Percentiles rank a stretch among this genome's conserved stretches.
Conservation (phyloP, 805 yeast genomes). For the Sugiyamaella qingdaonensis region DNA sequence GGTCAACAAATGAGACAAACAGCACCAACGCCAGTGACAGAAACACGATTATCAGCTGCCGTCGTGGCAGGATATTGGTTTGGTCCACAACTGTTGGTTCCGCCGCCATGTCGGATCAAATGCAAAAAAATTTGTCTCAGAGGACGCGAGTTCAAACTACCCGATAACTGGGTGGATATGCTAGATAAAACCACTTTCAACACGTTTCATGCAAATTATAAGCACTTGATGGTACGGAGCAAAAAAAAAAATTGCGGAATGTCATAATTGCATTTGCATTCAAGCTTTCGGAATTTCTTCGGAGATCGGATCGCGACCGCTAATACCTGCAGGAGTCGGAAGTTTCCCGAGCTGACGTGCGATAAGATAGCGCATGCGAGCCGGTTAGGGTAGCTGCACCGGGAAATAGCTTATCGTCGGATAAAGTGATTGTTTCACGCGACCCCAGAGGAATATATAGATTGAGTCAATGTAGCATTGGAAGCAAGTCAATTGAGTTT, state of each 20-base stretch:
- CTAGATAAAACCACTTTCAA: too few species aligned
- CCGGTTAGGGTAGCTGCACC: neutral
- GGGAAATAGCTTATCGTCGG: too few species aligned
- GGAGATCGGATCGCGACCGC: slow-evolving; percentile 1
- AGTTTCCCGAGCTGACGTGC: neutral
- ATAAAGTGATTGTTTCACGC: too few species aligned
- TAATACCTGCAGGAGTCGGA: neutral
- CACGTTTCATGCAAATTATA: too few species aligned
- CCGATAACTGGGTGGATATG: too few species aligned
- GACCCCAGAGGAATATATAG: too few species aligned
- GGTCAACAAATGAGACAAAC: slow-evolving; percentile 1
- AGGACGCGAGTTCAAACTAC: too few species aligned
- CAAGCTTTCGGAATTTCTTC: neutral
- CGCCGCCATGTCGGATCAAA: neutral
- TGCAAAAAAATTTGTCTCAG: neutral
- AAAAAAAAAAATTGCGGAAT: too few species aligned
- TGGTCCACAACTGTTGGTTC: neutral
- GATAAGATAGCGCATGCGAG: neutral
- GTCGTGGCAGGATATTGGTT: neutral
- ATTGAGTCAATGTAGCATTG: too few species aligned
- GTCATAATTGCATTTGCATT: too few species aligned
- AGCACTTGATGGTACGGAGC: too few species aligned
- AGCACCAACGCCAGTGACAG: neutral
- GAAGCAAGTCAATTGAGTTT: too few species aligned
- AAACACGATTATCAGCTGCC: neutral